Evolutionary conservation across 2,329 filamentous ascomycete species (phyloP).

Genomic region (Fusarium illudens): DNA sequence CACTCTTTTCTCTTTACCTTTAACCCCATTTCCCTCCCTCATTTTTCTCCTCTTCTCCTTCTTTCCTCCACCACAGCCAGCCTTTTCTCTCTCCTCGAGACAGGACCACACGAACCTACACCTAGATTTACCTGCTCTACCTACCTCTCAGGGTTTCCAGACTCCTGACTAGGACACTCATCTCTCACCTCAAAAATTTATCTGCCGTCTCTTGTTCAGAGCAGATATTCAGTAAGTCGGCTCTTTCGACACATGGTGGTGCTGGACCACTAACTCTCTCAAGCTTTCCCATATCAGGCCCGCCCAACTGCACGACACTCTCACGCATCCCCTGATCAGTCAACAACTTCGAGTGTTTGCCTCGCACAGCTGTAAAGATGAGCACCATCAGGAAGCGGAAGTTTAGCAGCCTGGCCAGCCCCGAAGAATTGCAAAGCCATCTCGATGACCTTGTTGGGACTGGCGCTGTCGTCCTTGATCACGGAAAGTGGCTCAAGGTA

Average conservation of each 20-base stretch:
- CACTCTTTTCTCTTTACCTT: neutral
- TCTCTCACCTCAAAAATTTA: neutral
- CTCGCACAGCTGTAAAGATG: neutral
- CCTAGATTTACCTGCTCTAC: neutral
- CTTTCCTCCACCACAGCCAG: neutral
- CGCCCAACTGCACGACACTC: neutral
- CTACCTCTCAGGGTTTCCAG: neutral
- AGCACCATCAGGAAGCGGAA: neutral
- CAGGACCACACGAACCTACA: neutral
- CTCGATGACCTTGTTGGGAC: neutral
- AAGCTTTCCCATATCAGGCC: neutral
- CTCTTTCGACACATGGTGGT: neutral
- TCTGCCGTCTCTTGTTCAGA: neutral
- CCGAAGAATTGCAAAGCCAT: neutral
- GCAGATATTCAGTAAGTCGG: neutral
- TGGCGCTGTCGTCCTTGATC: neutral
- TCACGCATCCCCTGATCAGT: neutral
- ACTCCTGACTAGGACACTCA: neutral
- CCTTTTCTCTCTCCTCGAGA: neutral
- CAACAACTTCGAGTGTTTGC: neutral
- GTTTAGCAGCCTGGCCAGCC: neutral
- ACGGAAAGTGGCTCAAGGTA: neutral
- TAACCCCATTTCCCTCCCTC: neutral
- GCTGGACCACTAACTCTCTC: neutral
- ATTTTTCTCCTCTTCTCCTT: neutral